Base-by-base conservation (phyloP, 78 protist genomes). In the Tieghemostelium lacteum region DNA sequence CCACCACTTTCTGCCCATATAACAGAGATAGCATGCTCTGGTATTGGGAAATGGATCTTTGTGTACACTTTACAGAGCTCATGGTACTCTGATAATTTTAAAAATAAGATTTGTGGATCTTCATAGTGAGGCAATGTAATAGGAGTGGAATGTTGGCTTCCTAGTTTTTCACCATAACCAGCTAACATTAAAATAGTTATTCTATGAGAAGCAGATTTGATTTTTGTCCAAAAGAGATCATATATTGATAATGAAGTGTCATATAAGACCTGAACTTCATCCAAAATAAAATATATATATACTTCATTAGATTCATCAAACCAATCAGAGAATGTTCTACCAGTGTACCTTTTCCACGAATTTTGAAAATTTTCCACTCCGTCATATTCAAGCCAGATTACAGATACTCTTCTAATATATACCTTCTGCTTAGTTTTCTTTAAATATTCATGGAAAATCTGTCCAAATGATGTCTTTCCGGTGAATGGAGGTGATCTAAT, bases 401-500 rank as follows among this genome's bases (percentile, higher is more conserved):
- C 29, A 19, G 63, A 57, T 7, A 57, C 63, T 4, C 8, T 5
- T 57, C 63, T 57, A 6, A 57, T 5, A 57, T 57, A 57, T 5
- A n/a, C 24, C 4, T 57, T n/a, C 5, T 7, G 63, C 14, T 57
- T 6, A 5, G 6, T 57, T 7, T 19, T 16, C 24, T n/a, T 57
- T 7, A n/a, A 19, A 16, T 57, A 57, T 57, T 16, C 17, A n/a
- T 57, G 63, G 8, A 57, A 16, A n/a, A 57, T 16, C 17, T 57
- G 63, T 19, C 63, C 63, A 57, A 57, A 57, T 19, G 63, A 7
- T 57, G 63, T 57, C 63, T 57, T 57, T 57, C 63, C 24, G 6
- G 63, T 57, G 24, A 19, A 57, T 19, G 63, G 63, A 5, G 63
- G 63, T 57, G 63, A 57, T 57, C 24, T 57, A n/a, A 57, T 57